A percentile compares a stretch with the other conserved stretches of the same genome.
Conservation (phyloP, 352 stramenopile species). For the Pythium folliculosum region DNA sequence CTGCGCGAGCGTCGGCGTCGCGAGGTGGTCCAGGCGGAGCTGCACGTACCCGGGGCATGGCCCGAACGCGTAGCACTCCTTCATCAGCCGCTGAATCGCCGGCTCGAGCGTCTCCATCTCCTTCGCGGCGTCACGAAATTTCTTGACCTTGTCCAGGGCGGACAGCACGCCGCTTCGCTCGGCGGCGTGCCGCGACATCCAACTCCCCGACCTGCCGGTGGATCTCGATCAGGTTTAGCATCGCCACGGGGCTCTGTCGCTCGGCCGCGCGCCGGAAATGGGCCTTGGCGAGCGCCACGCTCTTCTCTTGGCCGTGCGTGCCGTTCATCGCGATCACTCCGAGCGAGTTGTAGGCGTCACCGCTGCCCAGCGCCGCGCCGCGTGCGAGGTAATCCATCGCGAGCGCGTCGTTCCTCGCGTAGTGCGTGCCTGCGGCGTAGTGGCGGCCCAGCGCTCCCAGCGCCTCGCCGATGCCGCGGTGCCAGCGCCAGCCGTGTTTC, state of each 20-base stretch:
- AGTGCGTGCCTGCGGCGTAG: background rate
- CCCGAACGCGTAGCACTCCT: background rate
- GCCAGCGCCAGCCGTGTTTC: background rate
- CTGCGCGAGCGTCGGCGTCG: background rate
- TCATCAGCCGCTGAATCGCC: background rate
- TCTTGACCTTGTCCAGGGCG: too few relatives aligned
- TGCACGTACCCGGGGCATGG: background rate
- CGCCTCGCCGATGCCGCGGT: slow-evolving; percentile 1
- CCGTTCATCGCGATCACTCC: background rate
- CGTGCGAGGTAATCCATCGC: background rate
- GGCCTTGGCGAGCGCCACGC: background rate
- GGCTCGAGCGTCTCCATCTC: background rate
- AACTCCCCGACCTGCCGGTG: background rate
- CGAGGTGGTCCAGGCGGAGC: background rate
- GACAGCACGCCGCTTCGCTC: background rate
- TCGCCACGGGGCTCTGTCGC: background rate
- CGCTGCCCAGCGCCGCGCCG: background rate
- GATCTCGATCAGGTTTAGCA: background rate
- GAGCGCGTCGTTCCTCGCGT: slow-evolving; percentile 1
- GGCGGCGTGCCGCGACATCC: background rate
- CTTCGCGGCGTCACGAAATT: background rate
- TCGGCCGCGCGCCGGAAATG: background rate
- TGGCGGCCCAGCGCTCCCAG: background rate
- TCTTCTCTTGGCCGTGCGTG: too few relatives aligned
- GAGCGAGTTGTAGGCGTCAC: background rate